Percentiles rank a stretch among this genome's conserved stretches.
Evolutionary conservation across 2,329 filamentous ascomycete genomes (phyloP).

Genomic region (Tolypocladium album): DNA sequence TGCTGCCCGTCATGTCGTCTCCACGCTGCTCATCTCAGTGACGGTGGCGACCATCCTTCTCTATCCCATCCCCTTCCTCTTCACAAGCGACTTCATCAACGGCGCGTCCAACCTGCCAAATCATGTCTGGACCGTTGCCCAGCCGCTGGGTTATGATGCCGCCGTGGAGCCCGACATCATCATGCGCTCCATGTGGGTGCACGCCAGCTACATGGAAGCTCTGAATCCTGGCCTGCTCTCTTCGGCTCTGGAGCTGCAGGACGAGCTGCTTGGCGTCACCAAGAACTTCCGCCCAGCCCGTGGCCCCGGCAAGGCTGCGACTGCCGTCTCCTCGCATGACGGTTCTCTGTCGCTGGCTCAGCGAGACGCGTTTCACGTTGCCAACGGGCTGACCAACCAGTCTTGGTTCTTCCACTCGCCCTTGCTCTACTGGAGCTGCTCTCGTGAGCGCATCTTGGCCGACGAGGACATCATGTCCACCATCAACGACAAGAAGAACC

Average conservation of each 20-base stretch:
- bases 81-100: constrained; percentile 60
- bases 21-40: constrained; percentile 65
- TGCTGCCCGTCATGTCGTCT: constrained; percentile 62
- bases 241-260: constrained; percentile 58
- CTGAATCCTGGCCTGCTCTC: constrained; percentile 54
- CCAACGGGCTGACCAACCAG: constrained; percentile 48
- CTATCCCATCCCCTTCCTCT: constrained; percentile 67
- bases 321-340: constrained; percentile 16
- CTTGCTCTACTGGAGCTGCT: constrained; percentile 70
- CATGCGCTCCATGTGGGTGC: constrained; percentile 74
- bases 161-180: constrained; percentile 55
- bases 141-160: constrained; percentile 44
- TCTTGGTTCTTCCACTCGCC: constrained; percentile 78
- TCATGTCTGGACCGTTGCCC: constrained; percentile 72
- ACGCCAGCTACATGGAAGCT: constrained; percentile 71
- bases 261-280: constrained; percentile 54
- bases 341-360: constrained; percentile 29
- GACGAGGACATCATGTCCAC: constrained; percentile 57
- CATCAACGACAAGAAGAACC: constrained; percentile 53
- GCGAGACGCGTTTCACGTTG: constrained; percentile 46
- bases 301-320: constrained; percentile 14
- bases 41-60: constrained; percentile 58
- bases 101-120: constrained; percentile 62
- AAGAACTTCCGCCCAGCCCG: constrained; percentile 40
- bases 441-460: constrained; percentile 39